Percentiles rank a stretch among this genome's conserved stretches.
Evolutionary conservation across 2,329 filamentous ascomycete genomes (phyloP).

Genomic region (Huntiella savannae): DNA sequence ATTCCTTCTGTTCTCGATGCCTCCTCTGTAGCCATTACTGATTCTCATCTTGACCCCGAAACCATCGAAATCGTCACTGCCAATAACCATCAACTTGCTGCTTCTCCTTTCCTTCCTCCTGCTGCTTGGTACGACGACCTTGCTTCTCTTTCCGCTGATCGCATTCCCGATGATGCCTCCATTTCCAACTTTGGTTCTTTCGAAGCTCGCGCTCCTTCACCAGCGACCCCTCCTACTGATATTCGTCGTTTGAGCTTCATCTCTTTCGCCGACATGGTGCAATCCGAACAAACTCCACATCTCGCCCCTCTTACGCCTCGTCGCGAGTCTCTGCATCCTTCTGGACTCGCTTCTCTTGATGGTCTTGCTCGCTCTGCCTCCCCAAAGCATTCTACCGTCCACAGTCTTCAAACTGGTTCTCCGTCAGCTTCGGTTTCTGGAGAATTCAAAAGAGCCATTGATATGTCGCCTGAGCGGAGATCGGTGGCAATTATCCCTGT

Average conservation of each 20-base stretch:
- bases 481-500: constrained; percentile 32
- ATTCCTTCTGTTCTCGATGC: constrained; percentile 85
- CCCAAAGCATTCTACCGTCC: constrained; percentile 57
- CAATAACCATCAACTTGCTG: constrained; percentile 59
- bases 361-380: constrained; percentile 52
- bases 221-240: constrained; percentile 24
- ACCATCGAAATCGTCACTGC: constrained; percentile 86
- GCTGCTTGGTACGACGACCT: constrained; percentile 40
- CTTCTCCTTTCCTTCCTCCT: constrained; percentile 23
- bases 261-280: constrained; percentile 89
- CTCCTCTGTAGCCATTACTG: constrained; percentile 79
- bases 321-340: constrained; percentile 47
- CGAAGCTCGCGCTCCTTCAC: constrained; percentile 28
- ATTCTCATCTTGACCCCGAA: constrained; percentile 66
- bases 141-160: constrained; percentile 30
- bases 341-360: constrained; percentile 43
- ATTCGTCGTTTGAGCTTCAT: constrained; percentile 81
- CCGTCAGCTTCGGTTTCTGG: constrained; percentile 52
- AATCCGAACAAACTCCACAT: constrained; percentile 54
- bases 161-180: constrained; percentile 41
- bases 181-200: constrained; percentile 62
- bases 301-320: constrained; percentile 25
- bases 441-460: constrained; percentile 30
- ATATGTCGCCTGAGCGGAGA: constrained; percentile 44
- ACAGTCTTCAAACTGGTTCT: constrained; percentile 37